phyloP scores from a whole-genome alignment of 2,329 filamentous ascomycete species.

The Xylariaceae sp. region DNA sequence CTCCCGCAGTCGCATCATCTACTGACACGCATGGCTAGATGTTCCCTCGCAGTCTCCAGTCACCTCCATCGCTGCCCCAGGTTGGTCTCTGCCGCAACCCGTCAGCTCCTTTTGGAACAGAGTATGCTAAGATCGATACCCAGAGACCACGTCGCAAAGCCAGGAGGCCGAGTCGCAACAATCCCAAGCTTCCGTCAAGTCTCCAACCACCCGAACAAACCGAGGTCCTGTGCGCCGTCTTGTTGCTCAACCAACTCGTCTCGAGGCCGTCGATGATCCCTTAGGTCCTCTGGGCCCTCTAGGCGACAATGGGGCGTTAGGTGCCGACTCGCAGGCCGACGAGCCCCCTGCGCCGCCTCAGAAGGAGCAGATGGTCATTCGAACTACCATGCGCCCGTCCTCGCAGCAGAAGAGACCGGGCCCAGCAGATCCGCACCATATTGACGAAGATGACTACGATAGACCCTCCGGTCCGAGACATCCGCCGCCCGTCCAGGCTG shows the following conservation, averaged over 20 bases:
- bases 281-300: slow-evolving; percentile 73
- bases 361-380: slow-evolving; percentile 62
- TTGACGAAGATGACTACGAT: slow-evolving; percentile 65
- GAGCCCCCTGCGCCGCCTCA: slow-evolving; percentile 66
- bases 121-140: slow-evolving; percentile 11
- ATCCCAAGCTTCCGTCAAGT: slow-evolving; percentile 29
- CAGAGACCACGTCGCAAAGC: slow-evolving; percentile 22
- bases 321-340: slow-evolving; percentile 31
- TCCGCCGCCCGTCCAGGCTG: slow-evolving; percentile 61
- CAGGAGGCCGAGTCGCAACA: slow-evolving; percentile 29
- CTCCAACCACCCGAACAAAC: slow-evolving; percentile 22
- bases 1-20: slow-evolving; percentile 8
- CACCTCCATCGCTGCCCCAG: slow-evolving; percentile 23
- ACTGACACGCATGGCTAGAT: slow-evolving; percentile 29
- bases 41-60: slow-evolving; percentile 37
- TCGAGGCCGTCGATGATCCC: slow-evolving; percentile 73
- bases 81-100: slow-evolving; percentile 14
- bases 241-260: slow-evolving; percentile 70
- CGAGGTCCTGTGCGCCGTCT: slow-evolving; percentile 50
- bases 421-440: slow-evolving; percentile 57
- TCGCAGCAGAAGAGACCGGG: slow-evolving; percentile 40
- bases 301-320: slow-evolving; percentile 42
- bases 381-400: slow-evolving; percentile 52
- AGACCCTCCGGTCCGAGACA: slow-evolving; percentile 52
- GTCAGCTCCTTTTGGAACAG: too few species aligned